Evolutionary conservation across 768 basidiomycete species (phyloP), one percentile per base, ranked within the genome.

Genomic region (Pulveroboletus sp.): DNA sequence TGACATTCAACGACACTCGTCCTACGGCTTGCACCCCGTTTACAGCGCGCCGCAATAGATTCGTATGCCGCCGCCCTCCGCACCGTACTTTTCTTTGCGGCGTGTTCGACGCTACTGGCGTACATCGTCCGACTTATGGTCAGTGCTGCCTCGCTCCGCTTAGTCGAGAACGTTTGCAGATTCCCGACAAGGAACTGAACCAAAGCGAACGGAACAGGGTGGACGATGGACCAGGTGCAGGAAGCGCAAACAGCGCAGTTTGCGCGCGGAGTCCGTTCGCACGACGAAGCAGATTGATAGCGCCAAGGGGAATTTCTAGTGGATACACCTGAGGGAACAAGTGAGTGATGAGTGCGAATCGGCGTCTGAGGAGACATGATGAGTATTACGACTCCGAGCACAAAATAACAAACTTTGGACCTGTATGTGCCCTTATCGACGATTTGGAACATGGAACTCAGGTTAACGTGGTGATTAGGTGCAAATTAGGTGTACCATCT

Each of bases 1-100:
- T 72, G 79, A 5, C 77, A 80, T 51, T 80, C 80, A 14, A 69
- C 80, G 11, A 75, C 70, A 14, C 61, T 80, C n/a, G 73, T 85
- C 4, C 67, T 61, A 4, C 57, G 44, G 3, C 73, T 85, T n/a
- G 70, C 75, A 0, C 76, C 73, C 0, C 74, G 72, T 6, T 50
- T 79, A 9, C 81, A 80, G 49, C 60, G 69, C 6, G 63, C 70
- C 16, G 83, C 81, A 7, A 68, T 77, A 43, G 78, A 77, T 31
- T 73, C 82, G 14, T 84, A 85, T 54, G 76, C 73, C 1, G 63
- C 68, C 31, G 73, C 77, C 23, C 58, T 85, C 20, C 72, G 69
- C 14, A 71, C 71, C 2, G 82, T 85, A 2, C 84, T 83, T 63
- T 62, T 71, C 17, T 70, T 81, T 50, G 78, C 80, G 0, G 77